These are phyloP conservation scores for Gremmenia infestans DNA, from an alignment of 2,329 filamentous ascomycete genomes.

Conservation along the genomic window DNA sequence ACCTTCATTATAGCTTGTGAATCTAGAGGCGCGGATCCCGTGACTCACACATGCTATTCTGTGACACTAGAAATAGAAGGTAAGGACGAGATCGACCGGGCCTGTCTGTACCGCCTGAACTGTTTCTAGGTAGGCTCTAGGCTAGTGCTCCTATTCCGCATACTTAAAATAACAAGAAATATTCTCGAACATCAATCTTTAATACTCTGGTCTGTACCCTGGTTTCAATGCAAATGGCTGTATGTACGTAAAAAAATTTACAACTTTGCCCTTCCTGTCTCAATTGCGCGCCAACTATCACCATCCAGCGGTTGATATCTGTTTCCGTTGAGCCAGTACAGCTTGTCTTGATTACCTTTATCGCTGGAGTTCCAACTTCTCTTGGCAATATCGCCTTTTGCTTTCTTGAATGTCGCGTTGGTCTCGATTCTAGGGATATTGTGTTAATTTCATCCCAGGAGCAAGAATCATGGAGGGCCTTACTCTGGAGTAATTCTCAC, in stretches of 20 bases:
- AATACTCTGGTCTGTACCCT: neutral
- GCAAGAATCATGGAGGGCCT: slow-evolving; percentile 11
- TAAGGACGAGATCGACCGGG: too few species aligned
- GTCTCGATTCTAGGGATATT: slow-evolving; percentile 33
- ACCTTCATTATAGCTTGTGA: too few species aligned
- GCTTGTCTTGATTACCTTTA: slow-evolving; percentile 31
- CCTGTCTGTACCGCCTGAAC: too few species aligned
- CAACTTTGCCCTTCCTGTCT: slow-evolving; percentile 38
- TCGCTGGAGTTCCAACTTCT: slow-evolving; percentile 36
- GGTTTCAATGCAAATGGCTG: neutral
- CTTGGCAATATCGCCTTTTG: slow-evolving; percentile 39
- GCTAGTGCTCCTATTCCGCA: too few species aligned
- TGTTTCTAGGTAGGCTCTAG: too few species aligned
- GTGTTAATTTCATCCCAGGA: neutral
- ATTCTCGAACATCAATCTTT: too few species aligned
- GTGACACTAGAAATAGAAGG: too few species aligned
- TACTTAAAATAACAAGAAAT: too few species aligned
- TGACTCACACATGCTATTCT: too few species aligned
- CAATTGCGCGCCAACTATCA: slow-evolving; percentile 37
- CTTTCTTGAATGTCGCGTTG: slow-evolving; percentile 46
- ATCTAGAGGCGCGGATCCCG: too few species aligned
- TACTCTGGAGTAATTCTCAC: slow-evolving; percentile 42
- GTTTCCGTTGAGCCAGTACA: slow-evolving; percentile 41
- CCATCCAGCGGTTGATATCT: slow-evolving; percentile 36
- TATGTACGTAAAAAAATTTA: slow-evolving; percentile 8